Base-by-base conservation (phyloP, 345 rosid genomes). In the Litchi chinensis region DNA sequence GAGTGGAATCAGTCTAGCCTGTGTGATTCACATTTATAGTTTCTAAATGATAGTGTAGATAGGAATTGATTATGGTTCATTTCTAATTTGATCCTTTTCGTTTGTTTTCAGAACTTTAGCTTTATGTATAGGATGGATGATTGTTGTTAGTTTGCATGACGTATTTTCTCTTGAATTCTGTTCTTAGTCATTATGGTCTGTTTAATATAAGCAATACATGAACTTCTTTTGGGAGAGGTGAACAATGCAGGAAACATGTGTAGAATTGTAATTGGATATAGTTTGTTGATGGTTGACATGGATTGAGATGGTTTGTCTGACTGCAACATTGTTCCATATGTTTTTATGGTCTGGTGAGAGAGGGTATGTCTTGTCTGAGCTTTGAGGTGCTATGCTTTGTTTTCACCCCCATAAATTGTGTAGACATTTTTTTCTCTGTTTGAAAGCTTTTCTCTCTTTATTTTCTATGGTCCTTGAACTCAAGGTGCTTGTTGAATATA, bases 351-450 rank as follows among this genome's bases (percentile, higher is more conserved):
- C 7, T 41, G 1, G 44, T 8, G 9, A 5, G 50, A 28, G 72
- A 43, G 73, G 72, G 18, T 68, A 10, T 69, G 57, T 50, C 70
- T n/a, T 69, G 32, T 43, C 56, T 44, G 24, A 69, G 37, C 21
- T 44, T 9, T 18, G 60, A 52, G 19, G 56, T 69, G 56, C 32
- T 22, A 3, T 39, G 73, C 57, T 3, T 24, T 64, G 68, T 24
- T 44, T 21, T 50, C 9, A 21, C 19, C 32, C 32, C 28, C 28
- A 19, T 11, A 46, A 48, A 12, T 22, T 6, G 24, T 19, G 0
- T 70, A n/a, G 11, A 69, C 8, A 46, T 44, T 16, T 41, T 8
- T 46, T 46, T 22, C 39, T 11, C 39, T 6, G 3, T 43, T 69
- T 22, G 21, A 57, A 57, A 6, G 13, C 57, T 10, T 16, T 11